These are phyloP conservation scores for Kuraishia hungarica DNA, from an alignment of 805 yeast species.

Conservation along the genomic window DNA sequence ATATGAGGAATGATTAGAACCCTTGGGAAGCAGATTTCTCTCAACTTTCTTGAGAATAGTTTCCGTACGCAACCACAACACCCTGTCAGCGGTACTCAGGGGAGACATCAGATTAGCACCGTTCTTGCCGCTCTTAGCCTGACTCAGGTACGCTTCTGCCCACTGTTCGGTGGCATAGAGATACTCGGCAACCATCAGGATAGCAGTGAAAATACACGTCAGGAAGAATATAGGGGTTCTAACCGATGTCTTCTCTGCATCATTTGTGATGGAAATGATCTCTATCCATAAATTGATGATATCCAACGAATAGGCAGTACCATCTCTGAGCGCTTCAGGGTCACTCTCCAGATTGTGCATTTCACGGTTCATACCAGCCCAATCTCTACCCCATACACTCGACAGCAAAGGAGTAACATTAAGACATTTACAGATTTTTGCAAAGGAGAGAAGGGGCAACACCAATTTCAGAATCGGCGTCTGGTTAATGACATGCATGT, in stretches of 20 bases:
- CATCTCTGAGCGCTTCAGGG: slow-evolving; percentile 57
- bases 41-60: slow-evolving; percentile 53
- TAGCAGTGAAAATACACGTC: slow-evolving; percentile 58
- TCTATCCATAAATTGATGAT: slow-evolving; percentile 66
- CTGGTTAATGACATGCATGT: slow-evolving; percentile 37
- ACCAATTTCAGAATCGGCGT: slow-evolving; percentile 55
- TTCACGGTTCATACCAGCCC: slow-evolving; percentile 54
- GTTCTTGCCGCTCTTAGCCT: background rate
- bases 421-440: slow-evolving; percentile 58
- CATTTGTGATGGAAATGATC: slow-evolving; percentile 54
- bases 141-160: slow-evolving; percentile 27
- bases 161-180: slow-evolving; percentile 47
- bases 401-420: slow-evolving; percentile 53
- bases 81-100: slow-evolving; percentile 37
- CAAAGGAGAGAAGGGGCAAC: slow-evolving; percentile 57
- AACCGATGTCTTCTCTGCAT: slow-evolving; percentile 58
- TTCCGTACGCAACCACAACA: slow-evolving; percentile 59
- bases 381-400: slow-evolving; percentile 56
- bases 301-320: slow-evolving; percentile 47
- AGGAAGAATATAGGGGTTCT: slow-evolving; percentile 72
- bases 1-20: slow-evolving; percentile 42
- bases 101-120: slow-evolving; percentile 10
- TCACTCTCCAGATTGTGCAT: slow-evolving; percentile 40
- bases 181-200: slow-evolving; percentile 56
- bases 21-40: slow-evolving; percentile 42